A percentile compares a stretch with the other conserved stretches of the same genome.
Evolutionary conservation across 2,329 filamentous ascomycete genomes (phyloP).

Genomic region (Apiospora saccharicola): DNA sequence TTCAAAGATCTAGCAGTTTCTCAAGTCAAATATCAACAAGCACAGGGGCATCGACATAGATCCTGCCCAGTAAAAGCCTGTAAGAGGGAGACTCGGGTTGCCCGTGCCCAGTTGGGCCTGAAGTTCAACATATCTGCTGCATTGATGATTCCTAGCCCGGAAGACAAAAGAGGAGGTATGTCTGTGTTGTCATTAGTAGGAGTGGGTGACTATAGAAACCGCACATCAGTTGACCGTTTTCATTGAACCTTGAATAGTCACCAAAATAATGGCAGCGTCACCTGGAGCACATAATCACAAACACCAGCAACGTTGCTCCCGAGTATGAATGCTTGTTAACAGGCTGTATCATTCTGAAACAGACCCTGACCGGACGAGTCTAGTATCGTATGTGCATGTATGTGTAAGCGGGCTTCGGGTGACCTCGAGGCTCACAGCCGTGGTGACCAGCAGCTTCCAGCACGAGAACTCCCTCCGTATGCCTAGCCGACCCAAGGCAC

Average conservation of each 20-base stretch:
- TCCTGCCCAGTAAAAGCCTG: not conserved
- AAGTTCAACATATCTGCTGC: not conserved
- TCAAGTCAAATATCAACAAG: too few relatives aligned
- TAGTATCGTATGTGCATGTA: slow-evolving; percentile 19
- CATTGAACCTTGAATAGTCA: not conserved
- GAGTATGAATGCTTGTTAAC: slow-evolving; percentile 1
- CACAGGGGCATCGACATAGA: too few relatives aligned
- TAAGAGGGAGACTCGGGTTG: not conserved
- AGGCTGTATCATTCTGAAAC: slow-evolving; percentile 19
- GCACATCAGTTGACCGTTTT: not conserved
- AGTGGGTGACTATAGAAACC: not conserved
- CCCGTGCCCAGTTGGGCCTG: not conserved
- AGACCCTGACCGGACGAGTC: slow-evolving; percentile 13
- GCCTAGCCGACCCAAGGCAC: slow-evolving; percentile 18
- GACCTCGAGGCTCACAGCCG: slow-evolving; percentile 10
- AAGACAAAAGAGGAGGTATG: too few relatives aligned
- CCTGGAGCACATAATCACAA: not conserved
- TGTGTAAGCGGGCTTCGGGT: slow-evolving; percentile 7
- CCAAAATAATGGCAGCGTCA: not conserved
- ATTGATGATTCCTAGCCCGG: not conserved
- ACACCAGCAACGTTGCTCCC: not conserved
- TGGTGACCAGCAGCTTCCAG: slow-evolving; percentile 15
- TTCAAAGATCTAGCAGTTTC: too few relatives aligned
- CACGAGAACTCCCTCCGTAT: slow-evolving; percentile 14
- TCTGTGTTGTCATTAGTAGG: not conserved